These are phyloP conservation scores for Kodamaea laetipori DNA, from an alignment of 805 yeast genomes.

Conservation along the genomic window DNA sequence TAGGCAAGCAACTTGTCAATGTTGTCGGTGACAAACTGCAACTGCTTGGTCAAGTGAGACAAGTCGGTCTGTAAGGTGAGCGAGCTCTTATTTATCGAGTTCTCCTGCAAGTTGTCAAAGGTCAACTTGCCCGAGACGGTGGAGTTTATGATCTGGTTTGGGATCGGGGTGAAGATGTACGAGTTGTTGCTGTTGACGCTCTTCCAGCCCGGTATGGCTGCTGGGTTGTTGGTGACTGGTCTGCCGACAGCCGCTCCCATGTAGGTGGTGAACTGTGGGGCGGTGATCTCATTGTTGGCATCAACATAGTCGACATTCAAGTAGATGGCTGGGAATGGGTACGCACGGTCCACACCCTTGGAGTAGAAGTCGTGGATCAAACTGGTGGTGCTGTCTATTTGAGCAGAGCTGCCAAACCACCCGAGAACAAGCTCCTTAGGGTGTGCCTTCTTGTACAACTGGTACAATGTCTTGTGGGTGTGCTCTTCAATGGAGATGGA, in stretches of 20 bases:
- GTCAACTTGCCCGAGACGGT: constrained; percentile 59
- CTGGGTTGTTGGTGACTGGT: constrained; percentile 40
- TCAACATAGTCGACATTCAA: constrained; percentile 66
- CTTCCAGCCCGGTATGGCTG: constrained; percentile 41
- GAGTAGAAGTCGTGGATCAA: constrained; percentile 80
- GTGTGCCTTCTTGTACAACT: constrained; percentile 72
- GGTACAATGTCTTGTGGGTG: constrained; percentile 68
- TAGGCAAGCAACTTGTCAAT: constrained; percentile 53
- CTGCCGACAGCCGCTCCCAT: constrained; percentile 74
- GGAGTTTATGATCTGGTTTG: constrained; percentile 58
- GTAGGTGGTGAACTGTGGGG: constrained; percentile 67
- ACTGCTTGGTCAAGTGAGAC: constrained; percentile 47
- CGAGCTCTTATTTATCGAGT: constrained; percentile 32
- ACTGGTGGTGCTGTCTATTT: constrained; percentile 70
- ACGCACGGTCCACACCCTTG: constrained; percentile 67
- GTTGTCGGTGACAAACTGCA: constrained; percentile 47
- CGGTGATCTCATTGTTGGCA: constrained; percentile 47
- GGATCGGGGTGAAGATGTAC: constrained; percentile 76
- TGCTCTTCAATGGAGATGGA: constrained; percentile 77
- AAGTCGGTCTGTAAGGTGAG: constrained; percentile 35
- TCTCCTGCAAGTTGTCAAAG: constrained; percentile 47
- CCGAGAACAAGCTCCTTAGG: constrained; percentile 81
- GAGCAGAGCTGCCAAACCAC: constrained; percentile 72
- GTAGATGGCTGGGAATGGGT: constrained; percentile 77
- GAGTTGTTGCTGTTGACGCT: constrained; percentile 33